Evolutionary conservation across 2,329 filamentous ascomycete genomes (phyloP), one percentile per base, ranked within the genome.

Genomic region (Chaetomiaceae sp.): DNA sequence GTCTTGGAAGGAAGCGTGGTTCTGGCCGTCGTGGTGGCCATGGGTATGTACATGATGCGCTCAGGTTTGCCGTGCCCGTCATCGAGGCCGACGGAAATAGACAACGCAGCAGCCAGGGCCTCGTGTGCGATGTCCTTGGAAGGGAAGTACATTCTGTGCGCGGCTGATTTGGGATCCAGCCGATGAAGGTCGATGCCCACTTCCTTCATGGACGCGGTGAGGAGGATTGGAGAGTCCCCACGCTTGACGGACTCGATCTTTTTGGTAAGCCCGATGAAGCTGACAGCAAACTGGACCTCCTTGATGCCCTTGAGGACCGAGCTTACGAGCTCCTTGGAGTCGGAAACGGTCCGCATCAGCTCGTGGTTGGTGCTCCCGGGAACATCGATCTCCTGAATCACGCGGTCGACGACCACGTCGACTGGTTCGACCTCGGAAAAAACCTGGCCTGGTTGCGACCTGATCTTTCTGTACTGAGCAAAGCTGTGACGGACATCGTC

Each of bases 71-170:
- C 88, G 25, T 86, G 83, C n/a, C 90, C 89, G 67, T 96, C 91
- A 64, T 96, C 91, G 33, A 99, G 78, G 36, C 91, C 94, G 53
- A 97, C 79, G 0, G 92, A 92, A 52, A 99, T 88, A 1, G 94
- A 96, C 37, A 99, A 83, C 3, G 91, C 94, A 17, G 92, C 94
- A 20, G 94, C 81, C 33, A 99, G 78, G 11, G 91, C 94, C 75
- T 99, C 92, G 68, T 99, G 94, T 12, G 94, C 94, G 64, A 96
- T 85, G 66, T 96, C 94, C 57, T 90, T 87, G 20, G 87, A 84
- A 2, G 91, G 89, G 66, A 99, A 99, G 71, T 99, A 97, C 94
- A 97, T 99, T 59, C 94, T 85, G 75, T 99, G 94, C 0, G 92
- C 91, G 1, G 94, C 91, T 15, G 91, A 96, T 64, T 89, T 92